phyloP scores from a whole-genome alignment of 2,329 filamentous ascomycete species.

The Microthyrium microscopicum region DNA sequence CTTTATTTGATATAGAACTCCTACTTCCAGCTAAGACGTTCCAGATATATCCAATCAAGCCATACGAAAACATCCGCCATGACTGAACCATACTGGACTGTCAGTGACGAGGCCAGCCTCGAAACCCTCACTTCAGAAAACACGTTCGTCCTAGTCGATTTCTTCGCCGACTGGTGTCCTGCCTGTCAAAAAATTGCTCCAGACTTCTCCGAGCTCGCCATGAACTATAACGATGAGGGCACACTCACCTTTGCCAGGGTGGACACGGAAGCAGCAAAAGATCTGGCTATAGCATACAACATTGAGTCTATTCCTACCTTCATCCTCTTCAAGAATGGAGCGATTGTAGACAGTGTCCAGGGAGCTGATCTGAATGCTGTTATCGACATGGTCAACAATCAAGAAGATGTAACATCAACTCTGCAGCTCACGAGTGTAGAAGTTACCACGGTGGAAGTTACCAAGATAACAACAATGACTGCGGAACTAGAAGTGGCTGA shows the following conservation, averaged over 20 bases:
- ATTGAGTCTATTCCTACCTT: slow-evolving; percentile 44
- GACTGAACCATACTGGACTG: not conserved
- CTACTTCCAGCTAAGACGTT: too few species aligned
- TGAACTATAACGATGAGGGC: slow-evolving; percentile 21
- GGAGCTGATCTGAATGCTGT: too few species aligned
- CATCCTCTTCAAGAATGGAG: slow-evolving; percentile 42
- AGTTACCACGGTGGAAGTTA: too few species aligned
- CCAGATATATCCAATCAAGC: not conserved
- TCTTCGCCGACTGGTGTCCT: slow-evolving; percentile 43
- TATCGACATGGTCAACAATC: too few species aligned
- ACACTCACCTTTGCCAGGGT: slow-evolving; percentile 40
- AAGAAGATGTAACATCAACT: too few species aligned
- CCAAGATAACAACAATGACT: too few species aligned
- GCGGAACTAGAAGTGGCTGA: too few species aligned
- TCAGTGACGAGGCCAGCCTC: not conserved
- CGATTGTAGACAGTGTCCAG: too few species aligned
- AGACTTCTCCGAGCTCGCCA: slow-evolving; percentile 33
- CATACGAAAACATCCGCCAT: not conserved
- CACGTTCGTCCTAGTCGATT: slow-evolving; percentile 19
- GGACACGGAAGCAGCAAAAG: slow-evolving; percentile 38
- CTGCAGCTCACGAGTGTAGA: too few species aligned
- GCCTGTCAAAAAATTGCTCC: slow-evolving; percentile 45
- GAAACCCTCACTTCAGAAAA: not conserved
- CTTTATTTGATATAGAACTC: too few species aligned
- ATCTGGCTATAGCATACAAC: slow-evolving; percentile 32